phyloP scores from a whole-genome alignment of 441 rosid genomes.

The Biscutella laevigata region DNA sequence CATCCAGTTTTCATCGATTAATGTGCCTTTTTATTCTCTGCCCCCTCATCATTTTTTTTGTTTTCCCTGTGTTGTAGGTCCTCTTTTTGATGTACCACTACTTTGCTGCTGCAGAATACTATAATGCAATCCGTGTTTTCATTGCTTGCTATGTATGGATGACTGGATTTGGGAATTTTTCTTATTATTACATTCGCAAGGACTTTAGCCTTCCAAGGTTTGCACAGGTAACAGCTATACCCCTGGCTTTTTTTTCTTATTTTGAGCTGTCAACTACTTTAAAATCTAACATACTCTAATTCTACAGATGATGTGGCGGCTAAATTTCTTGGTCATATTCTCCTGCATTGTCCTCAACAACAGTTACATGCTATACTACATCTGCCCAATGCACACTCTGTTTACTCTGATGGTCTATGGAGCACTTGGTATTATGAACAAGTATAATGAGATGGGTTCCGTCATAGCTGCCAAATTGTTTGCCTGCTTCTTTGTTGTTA shows the following conservation, averaged over 20 bases:
- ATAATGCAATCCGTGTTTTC: slow-evolving; percentile 66
- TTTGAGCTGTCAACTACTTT: slow-evolving; percentile 19
- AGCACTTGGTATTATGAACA: slow-evolving; percentile 61
- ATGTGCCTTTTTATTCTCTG: slow-evolving; percentile 2
- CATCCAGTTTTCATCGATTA: background rate
- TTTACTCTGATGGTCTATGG: slow-evolving; percentile 82
- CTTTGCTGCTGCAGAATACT: slow-evolving; percentile 65
- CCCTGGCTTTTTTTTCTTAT: background rate
- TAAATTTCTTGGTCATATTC: slow-evolving; percentile 58
- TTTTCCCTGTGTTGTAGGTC: slow-evolving; percentile 39
- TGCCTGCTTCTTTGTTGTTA: slow-evolving; percentile 55
- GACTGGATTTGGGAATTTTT: slow-evolving; percentile 84
- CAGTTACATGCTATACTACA: slow-evolving; percentile 64
- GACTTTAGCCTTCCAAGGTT: slow-evolving; percentile 73
- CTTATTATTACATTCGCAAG: slow-evolving; percentile 69
- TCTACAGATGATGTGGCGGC: slow-evolving; percentile 82
- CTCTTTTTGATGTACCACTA: slow-evolving; percentile 80
- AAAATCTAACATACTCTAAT: slow-evolving; percentile 12
- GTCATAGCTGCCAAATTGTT: slow-evolving; percentile 47
- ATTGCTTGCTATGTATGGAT: slow-evolving; percentile 84
- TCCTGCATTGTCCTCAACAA: slow-evolving; percentile 62
- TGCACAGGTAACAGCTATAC: slow-evolving; percentile 48
- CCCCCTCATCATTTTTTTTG: slow-evolving; percentile 7
- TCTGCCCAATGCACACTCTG: slow-evolving; percentile 80
- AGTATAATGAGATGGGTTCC: slow-evolving; percentile 58